Evolutionary conservation across 2,329 filamentous ascomycete genomes (phyloP), one percentile per base, ranked within the genome.

Genomic region (Pseudodiploospora longispora): DNA sequence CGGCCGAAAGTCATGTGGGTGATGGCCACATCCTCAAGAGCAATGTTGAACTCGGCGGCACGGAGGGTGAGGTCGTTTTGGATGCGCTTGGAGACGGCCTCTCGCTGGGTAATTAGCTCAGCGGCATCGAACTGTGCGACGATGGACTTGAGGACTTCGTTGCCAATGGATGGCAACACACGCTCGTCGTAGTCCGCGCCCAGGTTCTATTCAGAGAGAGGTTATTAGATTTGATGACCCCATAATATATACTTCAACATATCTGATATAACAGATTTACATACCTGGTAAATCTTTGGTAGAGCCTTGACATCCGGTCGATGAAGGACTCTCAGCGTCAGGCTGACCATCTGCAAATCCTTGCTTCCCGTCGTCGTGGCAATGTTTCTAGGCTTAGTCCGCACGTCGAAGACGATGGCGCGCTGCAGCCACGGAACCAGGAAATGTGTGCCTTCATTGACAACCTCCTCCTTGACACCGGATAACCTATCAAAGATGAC

Each of bases 1-100:
- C 91, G 91, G 57, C 93, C 93, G 65, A 98, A 98, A 42, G 93
- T 98, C 93, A 98, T 98, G 78, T 98, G 93, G 50, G 93, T 98
- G 69, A 98, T 98, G 62, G 88, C 95, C 48, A 98, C 93, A 62
- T 98, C 93, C 71, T 98, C 93, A 43, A 98, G 87, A 29, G 89
- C 88, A 62, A 98, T 98, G 76, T 98, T 95, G 82, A 98, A 98
- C 69, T 98, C 93, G 60, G 83, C 74, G 39, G 93, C 93, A 59
- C 93, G 90, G 72, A 85, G 89, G 62, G 93, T 83, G 40, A 98
- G 82, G 65, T 98, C 93, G 56, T 78, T 77, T 49, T 87, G 89
- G 75, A 98, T 98, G 59, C 90, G 86, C 69, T 96, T 85, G 53
- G 85, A 91, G 59, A 98, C 93, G 52, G 91, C 88, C 73, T 98